Evolutionary conservation across 805 yeast genomes (phyloP).

Genomic region (Vanderwaltozyma yarrowii): DNA sequence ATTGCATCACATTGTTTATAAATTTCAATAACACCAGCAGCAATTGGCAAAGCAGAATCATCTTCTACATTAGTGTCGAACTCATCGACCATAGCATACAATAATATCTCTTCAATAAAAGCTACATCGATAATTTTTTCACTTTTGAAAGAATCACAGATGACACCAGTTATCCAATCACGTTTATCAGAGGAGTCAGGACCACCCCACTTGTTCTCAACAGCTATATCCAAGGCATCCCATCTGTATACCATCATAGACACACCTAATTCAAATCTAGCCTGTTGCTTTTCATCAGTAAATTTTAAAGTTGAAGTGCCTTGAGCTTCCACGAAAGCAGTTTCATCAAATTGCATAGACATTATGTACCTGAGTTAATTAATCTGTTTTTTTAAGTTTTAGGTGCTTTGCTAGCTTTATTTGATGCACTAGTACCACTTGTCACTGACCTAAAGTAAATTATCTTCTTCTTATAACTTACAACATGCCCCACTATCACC

Average conservation of each 20-base stretch:
- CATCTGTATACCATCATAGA: conserved; percentile 85
- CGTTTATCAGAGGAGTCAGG: conserved; percentile 82
- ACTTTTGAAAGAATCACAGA: conserved; percentile 63
- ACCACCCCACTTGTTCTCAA: conserved; percentile 93
- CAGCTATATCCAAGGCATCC: conserved; percentile 85
- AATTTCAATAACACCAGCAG: conserved; percentile 50
- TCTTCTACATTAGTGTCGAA: conserved; percentile 85
- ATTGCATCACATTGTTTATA: conserved; percentile 53
- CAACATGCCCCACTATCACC: no score
- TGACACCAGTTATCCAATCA: conserved; percentile 84
- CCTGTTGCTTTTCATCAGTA: conserved; percentile 57
- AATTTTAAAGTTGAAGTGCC: conserved; percentile 34
- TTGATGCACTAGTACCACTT: no score
- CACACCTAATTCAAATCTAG: conserved; percentile 84
- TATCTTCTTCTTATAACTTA: no score
- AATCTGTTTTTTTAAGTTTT: no score
- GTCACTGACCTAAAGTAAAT: no score
- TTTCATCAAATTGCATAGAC: conserved; percentile 22
- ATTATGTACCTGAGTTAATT: no score
- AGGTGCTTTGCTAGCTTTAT: no score
- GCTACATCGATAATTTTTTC: conserved; percentile 62
- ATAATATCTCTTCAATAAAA: conserved; percentile 72
- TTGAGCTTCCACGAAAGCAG: conserved; percentile 47
- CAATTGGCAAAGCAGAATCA: conserved; percentile 71
- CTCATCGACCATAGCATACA: conserved; percentile 90